Base-by-base conservation (phyloP, 805 yeast genomes). In the Cyberlindnera saturnus region DNA sequence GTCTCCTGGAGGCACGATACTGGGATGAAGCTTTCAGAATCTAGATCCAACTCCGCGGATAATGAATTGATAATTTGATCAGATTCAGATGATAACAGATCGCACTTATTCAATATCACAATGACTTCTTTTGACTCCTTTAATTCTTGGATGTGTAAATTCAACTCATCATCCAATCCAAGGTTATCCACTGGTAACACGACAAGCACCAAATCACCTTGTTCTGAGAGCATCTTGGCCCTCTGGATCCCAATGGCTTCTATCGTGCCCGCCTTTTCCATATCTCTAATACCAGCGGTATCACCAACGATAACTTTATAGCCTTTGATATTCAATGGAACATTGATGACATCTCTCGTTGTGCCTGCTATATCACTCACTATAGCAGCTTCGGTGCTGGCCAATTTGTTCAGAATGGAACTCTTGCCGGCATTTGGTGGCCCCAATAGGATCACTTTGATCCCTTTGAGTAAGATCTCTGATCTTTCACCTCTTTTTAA, bases 391-490 rank as follows among this genome's bases (percentile, higher is more conserved):
- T 89, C 95, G 18, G 84, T 77, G 45, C 81, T 73, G 0, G 90
- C 87, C 7, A 93, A 61, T n/a, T 65, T 57, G 56, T 93, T 93
- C 40, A 93, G 62, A 10, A 93, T 64, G 1, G 96, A 86, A 3
- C 96, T 89, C 59, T 93, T 93, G 0, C 99, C 99, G 1, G 96
- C 96, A 62, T 93, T 93, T 1, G 99, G 96, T 6, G 95, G 93
- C 0, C 99, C 99, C 13, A 90, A 50, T 9, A 93, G 65, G 0
- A 82, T 79, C 20, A 90, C 55, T 44, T 77, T 77, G 26, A 91
- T 79, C 1, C 99, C 99, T 19, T 74, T 69, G 34, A 82, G 62
- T 14, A 91, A 61, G 1, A 90, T 66, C 50, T 81, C 85, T 0
- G 87, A 75, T 42, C 77, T 65, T 33, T 69, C 67, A 5, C 82